Percentiles rank a stretch among this genome's conserved stretches.
Conservation (phyloP, 225 moss, liverwort and hornwort genomes). For the Polytrichum formosum region DNA sequence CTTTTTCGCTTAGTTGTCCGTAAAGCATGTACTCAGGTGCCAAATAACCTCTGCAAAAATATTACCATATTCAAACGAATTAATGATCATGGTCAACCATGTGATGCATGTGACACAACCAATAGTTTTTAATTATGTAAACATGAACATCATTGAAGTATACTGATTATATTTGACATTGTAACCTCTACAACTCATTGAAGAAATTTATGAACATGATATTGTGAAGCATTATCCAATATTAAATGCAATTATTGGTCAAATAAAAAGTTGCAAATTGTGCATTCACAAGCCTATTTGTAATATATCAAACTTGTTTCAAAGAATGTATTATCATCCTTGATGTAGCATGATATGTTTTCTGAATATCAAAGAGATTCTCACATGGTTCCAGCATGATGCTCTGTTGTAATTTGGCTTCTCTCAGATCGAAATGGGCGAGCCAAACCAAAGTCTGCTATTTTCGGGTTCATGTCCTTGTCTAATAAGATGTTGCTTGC, state of each 20-base stretch:
- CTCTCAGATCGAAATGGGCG: conserved; percentile 1
- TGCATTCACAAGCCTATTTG: too few species aligned
- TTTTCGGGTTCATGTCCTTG: conserved; percentile 6
- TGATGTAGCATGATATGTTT: too few species aligned
- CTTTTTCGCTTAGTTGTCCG: conserved; percentile 15
- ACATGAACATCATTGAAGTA: too few species aligned
- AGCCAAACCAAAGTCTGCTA: conserved; percentile 27
- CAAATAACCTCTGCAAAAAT: conserved; percentile 22
- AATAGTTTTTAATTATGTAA: too few species aligned
- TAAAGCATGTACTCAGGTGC: conserved; percentile 19
- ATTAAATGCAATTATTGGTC: too few species aligned
- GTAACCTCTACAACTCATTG: too few species aligned
- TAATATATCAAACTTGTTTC: too few species aligned
- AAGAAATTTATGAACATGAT: too few species aligned
- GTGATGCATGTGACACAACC: too few species aligned
- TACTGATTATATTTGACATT: too few species aligned
- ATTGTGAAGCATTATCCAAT: too few species aligned
- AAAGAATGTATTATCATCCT: too few species aligned
- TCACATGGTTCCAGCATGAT: background rate
- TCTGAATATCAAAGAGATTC: background rate
- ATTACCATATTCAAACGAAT: background rate
- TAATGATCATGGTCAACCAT: background rate
- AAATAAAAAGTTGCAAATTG: background rate
- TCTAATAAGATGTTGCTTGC: conserved; percentile 18
- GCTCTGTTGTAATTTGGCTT: conserved; percentile 4